Percentiles rank a stretch among this genome's conserved stretches.
These are phyloP conservation scores for Mycosarcoma maydis DNA, from an alignment of 1,284 basidiomycete species.

Conservation along the genomic window DNA sequence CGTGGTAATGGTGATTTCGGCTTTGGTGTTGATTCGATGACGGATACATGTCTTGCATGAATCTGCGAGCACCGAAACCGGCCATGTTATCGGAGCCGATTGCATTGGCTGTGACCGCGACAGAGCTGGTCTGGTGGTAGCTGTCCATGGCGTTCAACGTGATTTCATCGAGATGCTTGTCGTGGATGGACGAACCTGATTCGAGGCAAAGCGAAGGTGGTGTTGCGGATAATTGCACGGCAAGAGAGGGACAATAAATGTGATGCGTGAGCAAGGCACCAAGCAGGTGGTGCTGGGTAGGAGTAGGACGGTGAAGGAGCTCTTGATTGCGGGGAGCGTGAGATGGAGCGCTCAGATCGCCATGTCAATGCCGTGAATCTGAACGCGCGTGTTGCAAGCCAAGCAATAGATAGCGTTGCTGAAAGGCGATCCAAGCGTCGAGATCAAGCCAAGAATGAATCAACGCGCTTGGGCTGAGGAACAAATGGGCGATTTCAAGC, in stretches of 20 bases:
- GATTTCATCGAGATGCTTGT: background rate
- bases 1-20: background rate
- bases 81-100: constrained; percentile 32
- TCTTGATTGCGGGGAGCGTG: too few species aligned
- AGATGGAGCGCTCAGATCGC: constrained; percentile 7
- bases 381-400: too few species aligned
- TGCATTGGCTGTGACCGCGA: background rate
- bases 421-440: constrained; percentile 1
- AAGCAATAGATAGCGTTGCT: too few species aligned
- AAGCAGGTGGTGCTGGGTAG: too few species aligned
- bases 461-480: too few species aligned
- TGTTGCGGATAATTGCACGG: too few species aligned
- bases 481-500: too few species aligned
- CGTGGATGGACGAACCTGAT: background rate
- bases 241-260: too few species aligned
- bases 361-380: background rate
- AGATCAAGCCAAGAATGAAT: background rate
- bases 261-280: too few species aligned
- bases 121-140: constrained; percentile 8
- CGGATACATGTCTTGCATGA: constrained; percentile 39
- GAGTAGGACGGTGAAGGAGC: too few species aligned
- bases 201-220: background rate
- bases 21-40: constrained; percentile 7
- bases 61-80: constrained; percentile 42
- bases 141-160: background rate